Base-by-base conservation (phyloP, 306 rosid genomes). In the Cyclanthera cordifolia region DNA sequence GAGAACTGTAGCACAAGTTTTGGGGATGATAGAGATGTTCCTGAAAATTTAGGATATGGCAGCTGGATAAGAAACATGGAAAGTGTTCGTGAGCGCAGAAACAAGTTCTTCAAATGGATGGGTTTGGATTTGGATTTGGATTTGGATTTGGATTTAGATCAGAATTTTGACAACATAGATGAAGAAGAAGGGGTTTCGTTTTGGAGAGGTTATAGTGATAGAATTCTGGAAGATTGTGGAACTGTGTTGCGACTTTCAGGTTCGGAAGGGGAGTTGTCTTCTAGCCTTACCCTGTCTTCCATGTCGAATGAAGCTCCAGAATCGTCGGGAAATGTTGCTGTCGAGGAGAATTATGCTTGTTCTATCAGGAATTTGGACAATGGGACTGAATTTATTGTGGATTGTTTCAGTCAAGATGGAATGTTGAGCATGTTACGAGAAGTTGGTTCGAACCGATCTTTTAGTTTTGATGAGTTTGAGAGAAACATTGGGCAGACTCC, bases 61-160 rank as follows among this genome's bases (percentile, higher is more conserved):
- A 72, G 69, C 56, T 90, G 90, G 95, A 66, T 60, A 14, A 45
- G 78, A 17, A 75, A 67, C 69, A 73, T 73, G 60, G 82, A 79
- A 43, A 78, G 87, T 78, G 96, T 90, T 66, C 59, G 78, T 19
- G 83, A 69, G 51, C 78, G 96, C 30, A 85, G 95, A 60, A 77
- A n/a, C 28, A 84, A 80, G 79, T 87, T 90, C 82, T 50, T 82
- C 39, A 78, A 79, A 77, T 90, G 88, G 90, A 79, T 87, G 90
- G 78, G 80, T 73, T 69, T 82, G 41, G 85, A 72, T 63, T 73
- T 74, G 65, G 82, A n/a, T n/a, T n/a, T n/a, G n/a, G n/a, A n/a
- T n/a, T n/a, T n/a, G n/a, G n/a, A 77, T 54, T 70, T 75, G 67
- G 82, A 27, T 27, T 27, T 27, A 3, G 30, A 34, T 34, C 41